phyloP scores from a whole-genome alignment of 1,139 yeast species.

The Suhomyces yuchorum region DNA sequence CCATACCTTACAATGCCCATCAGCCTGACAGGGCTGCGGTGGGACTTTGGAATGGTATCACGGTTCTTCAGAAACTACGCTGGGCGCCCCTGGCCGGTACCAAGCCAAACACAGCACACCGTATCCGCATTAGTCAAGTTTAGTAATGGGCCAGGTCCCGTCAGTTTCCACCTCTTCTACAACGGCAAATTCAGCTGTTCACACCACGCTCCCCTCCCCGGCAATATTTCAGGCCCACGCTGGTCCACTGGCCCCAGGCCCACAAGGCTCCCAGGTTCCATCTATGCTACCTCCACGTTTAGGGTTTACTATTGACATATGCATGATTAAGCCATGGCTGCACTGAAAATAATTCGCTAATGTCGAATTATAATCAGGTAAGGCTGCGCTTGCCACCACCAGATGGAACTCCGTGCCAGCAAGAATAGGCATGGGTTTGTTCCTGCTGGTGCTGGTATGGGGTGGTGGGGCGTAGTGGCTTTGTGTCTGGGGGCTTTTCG shows the following conservation, averaged over 20 bases:
- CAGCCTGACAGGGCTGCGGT: neutral
- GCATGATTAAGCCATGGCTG: slow-evolving; percentile 2
- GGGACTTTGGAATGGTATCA: neutral
- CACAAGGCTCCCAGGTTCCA: no score
- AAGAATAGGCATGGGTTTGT: neutral
- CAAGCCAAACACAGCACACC: no score
- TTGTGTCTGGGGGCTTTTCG: neutral
- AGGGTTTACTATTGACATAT: slow-evolving; percentile 2
- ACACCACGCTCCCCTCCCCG: neutral
- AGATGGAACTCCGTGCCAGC: slow-evolving; percentile 5
- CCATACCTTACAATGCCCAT: neutral
- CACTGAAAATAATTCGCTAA: slow-evolving; percentile 3
- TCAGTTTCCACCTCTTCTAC: neutral
- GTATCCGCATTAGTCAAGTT: neutral
- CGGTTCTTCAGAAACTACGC: neutral
- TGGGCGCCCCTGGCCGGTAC: no score
- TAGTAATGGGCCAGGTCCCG: neutral
- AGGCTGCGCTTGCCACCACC: neutral
- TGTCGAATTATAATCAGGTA: neutral
- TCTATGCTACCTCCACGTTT: neutral
- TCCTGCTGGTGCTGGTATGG: neutral
- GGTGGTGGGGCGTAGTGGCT: neutral
- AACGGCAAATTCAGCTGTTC: neutral
- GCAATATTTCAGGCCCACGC: neutral
- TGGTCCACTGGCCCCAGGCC: no score